Evolutionary conservation across 1,284 basidiomycete genomes (phyloP).

Genomic region (Malassezia sympodialis): DNA sequence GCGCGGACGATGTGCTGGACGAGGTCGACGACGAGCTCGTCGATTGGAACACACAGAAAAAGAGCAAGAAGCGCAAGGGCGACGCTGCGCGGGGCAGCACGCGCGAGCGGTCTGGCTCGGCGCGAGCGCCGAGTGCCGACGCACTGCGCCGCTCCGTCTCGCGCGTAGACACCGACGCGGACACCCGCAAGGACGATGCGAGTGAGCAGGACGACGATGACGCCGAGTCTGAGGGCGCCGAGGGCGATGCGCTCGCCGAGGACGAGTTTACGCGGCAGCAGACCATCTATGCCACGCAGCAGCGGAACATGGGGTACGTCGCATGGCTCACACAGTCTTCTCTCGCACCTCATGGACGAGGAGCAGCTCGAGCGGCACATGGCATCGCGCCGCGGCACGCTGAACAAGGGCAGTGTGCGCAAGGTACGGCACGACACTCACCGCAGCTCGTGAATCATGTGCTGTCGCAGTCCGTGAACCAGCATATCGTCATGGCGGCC

Average conservation of each 20-base stretch:
- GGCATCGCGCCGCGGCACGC: slow-evolving; percentile 68
- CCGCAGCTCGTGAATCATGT: slow-evolving; percentile 69
- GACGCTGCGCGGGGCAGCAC: neutral
- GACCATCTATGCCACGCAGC: slow-evolving; percentile 45
- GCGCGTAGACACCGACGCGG: neutral
- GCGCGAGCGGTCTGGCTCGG: slow-evolving; percentile 2
- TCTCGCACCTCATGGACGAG: slow-evolving; percentile 74
- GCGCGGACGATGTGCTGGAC: neutral
- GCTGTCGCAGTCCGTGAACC: slow-evolving; percentile 64
- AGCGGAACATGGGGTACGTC: slow-evolving; percentile 46
- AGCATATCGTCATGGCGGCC: slow-evolving; percentile 74
- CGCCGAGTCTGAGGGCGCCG: slow-evolving; percentile 35
- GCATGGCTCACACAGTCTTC: slow-evolving; percentile 52
- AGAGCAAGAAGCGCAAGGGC: slow-evolving; percentile 4
- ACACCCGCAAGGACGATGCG: slow-evolving; percentile 31
- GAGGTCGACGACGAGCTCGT: slow-evolving; percentile 7
- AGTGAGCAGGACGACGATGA: slow-evolving; percentile 22
- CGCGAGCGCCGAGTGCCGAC: slow-evolving; percentile 2
- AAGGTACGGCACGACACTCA: slow-evolving; percentile 54
- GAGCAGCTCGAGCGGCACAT: slow-evolving; percentile 79
- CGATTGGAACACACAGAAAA: slow-evolving; percentile 1
- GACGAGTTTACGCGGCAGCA: slow-evolving; percentile 36
- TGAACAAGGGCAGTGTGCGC: slow-evolving; percentile 70
- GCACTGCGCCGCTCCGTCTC: slow-evolving; percentile 10
- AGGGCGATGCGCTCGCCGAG: slow-evolving; percentile 34